Evolutionary conservation across 2,329 filamentous ascomycete species (phyloP).

Genomic region (Xylariaceae sp.): DNA sequence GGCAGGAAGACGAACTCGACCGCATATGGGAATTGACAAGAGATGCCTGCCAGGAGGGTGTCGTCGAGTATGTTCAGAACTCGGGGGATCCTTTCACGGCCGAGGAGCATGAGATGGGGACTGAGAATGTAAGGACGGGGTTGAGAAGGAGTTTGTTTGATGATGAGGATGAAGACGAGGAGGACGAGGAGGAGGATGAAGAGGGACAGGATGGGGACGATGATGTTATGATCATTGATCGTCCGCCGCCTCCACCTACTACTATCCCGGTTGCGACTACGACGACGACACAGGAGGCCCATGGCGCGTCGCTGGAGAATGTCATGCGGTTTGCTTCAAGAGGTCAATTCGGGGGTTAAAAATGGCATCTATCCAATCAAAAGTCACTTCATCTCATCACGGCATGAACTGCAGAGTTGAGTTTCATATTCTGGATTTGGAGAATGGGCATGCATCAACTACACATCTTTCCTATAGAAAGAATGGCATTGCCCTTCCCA

Average conservation of each 20-base stretch:
- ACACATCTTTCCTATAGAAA: too few relatives aligned
- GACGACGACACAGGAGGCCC: slow-evolving; percentile 23
- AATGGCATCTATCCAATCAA: too few relatives aligned
- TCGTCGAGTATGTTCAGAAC: slow-evolving; percentile 36
- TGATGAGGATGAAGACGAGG: slow-evolving; percentile 53
- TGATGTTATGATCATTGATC: slow-evolving; percentile 31
- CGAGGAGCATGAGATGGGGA: slow-evolving; percentile 62
- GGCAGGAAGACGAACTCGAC: slow-evolving; percentile 34
- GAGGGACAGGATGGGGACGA: slow-evolving; percentile 28
- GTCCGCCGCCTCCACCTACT: slow-evolving; percentile 26
- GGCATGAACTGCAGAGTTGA: too few relatives aligned
- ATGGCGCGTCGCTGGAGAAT: slow-evolving; percentile 23
- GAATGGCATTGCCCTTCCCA: too few relatives aligned
- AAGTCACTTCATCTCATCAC: too few relatives aligned
- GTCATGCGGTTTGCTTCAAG: slow-evolving; percentile 24
- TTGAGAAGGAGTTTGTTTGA: slow-evolving; percentile 55
- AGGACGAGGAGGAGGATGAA: slow-evolving; percentile 47
- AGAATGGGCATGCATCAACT: too few relatives aligned
- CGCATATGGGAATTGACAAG: slow-evolving; percentile 36
- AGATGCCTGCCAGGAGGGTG: slow-evolving; percentile 29
- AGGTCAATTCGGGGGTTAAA: slow-evolving; percentile 20
- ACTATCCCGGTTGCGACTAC: too few relatives aligned
- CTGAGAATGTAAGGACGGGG: slow-evolving; percentile 69
- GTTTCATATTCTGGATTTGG: too few relatives aligned
- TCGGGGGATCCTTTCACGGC: slow-evolving; percentile 66